Base-by-base conservation (phyloP, 2,329 filamentous ascomycete species). In the Epichloe typhina region DNA sequence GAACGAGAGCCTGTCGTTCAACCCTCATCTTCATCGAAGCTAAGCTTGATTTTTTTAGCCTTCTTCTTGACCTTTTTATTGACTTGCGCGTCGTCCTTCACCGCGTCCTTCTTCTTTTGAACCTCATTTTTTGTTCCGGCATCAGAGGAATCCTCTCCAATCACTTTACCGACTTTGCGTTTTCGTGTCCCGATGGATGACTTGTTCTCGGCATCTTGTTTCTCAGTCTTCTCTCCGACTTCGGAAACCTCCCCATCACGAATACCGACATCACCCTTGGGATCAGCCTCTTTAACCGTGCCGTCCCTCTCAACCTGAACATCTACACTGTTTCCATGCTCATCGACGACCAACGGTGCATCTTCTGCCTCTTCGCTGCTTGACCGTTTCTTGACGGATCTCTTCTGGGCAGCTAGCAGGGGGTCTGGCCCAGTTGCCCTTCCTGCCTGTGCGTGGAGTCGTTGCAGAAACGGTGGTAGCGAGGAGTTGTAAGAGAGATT, bases 321-420 rank as follows among this genome's bases (percentile, higher is more conserved):
- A 68, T 65, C 45, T 33, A 83, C 75, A 33, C 83, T 75, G 50
- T 87, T 84, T 47, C 80, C 84, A 4, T 77, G 73, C 62, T 88
- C 86, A 57, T 91, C 79, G 4, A 93, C 79, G 48, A 88, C 80
- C 0, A 88, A 74, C 0, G 87, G 87, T 47, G 75, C 83, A 63
- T 91, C 86, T 57, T 91, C 86, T 12, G 84, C 84, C 53, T 88
- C 81, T 40, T 83, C 82, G 57, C 83, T 81, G 53, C 71, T 78
- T 15, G 77, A 79, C 37, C 73, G 74, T 66, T 71, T 76, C 68
- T 72, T 76, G 52, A 60, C 66, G 46, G 72, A 69, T n/a, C 77
- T 69, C 2, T 75, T 68, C 17, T 69, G 70, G 5, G 67, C 69
- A 1, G 75, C 71, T 38, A 79, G 68, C 41, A 77, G 68, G 4